These are phyloP conservation scores for Ophiostoma fasciatum DNA, from an alignment of 2,329 filamentous ascomycete genomes.

Conservation along the genomic window DNA sequence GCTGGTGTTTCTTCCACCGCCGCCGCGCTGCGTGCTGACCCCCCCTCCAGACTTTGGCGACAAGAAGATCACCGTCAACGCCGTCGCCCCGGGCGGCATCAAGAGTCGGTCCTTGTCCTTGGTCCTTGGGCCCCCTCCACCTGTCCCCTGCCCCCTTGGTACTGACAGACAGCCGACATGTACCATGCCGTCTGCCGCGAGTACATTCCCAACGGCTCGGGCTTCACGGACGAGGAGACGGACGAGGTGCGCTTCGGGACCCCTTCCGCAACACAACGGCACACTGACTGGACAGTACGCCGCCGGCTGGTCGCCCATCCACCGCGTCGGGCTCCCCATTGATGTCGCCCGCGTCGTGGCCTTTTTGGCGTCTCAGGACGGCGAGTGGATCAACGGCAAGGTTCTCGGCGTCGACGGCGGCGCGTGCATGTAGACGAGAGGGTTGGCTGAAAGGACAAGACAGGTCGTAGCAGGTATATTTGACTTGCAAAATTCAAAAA, in stretches of 20 bases:
- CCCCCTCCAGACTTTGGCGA: conserved; percentile 16
- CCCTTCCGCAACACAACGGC: no score
- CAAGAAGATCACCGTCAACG: conserved; percentile 23
- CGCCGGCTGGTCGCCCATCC: conserved; percentile 21
- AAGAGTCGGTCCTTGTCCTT: conserved; percentile 13
- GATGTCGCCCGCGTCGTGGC: conserved; percentile 19
- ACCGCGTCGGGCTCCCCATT: conserved; percentile 18
- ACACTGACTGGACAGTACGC: conserved; percentile 14
- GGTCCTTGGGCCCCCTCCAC: not conserved
- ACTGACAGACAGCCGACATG: conserved; percentile 14
- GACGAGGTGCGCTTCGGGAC: conserved; percentile 9
- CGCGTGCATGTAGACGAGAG: conserved; percentile 11
- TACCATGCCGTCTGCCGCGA: conserved; percentile 21
- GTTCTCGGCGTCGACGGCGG: conserved; percentile 16
- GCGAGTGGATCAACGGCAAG: conserved; percentile 26
- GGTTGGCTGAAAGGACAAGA: no score
- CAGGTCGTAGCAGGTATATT: no score
- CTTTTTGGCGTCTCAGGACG: conserved; percentile 21
- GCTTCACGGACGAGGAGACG: conserved; percentile 14
- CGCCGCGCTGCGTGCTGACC: no score
- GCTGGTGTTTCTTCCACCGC: no score
- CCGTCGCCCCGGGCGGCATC: conserved; percentile 21
- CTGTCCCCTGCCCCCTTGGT: not conserved
- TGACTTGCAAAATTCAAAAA: no score
- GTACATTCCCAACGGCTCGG: conserved; percentile 24